Evolutionary conservation across 805 yeast genomes (phyloP), one percentile per base, ranked within the genome.

Genomic region (Metschnikowia amazonensis): DNA sequence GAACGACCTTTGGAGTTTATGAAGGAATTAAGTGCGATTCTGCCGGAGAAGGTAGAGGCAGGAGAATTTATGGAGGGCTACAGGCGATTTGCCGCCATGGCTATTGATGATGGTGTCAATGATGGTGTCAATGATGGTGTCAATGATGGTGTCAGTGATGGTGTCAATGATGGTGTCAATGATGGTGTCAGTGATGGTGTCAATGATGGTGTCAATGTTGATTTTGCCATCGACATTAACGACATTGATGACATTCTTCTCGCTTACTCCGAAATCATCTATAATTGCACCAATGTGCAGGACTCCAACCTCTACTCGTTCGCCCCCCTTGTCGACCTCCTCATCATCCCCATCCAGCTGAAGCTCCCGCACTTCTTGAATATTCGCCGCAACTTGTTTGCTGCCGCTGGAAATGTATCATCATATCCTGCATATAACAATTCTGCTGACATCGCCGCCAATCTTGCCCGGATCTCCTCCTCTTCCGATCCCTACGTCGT

Each of bases 391-490:
- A 58, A 55, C 34, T 52, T 68, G 33, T 69, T 69, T 47, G 60
- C 72, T 3, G 50, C 64, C 1, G 59, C 65, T 32, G 74, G 74
- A 5, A 60, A 62, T 44, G 49, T 69, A 31, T 54, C 69, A 23
- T 66, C 72, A 3, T 61, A 60, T 64, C 53, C 60, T n/a, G 50
- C 54, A 24, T 64, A 58, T 47, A 57, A 57, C 38, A 60, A 56
- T 45, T 32, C 36, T 33, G 56, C 50, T 2, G 61, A 59, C 33
- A 50, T 65, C 13, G 36, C 44, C 7, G 28, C 31, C 37, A 60
- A 63, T 16, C 42, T 66, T 3, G 13, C 14, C 30, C 41, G 27
- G 14, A 44, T 36, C 8, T 11, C 34, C 7, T 28, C 50, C 1
- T 28, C 37, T 7, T 17, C 48, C 2, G 57, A 55, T 29, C 50